phyloP scores from a whole-genome alignment of 2,329 filamentous ascomycete species.

The Xylariaceae sp. region DNA sequence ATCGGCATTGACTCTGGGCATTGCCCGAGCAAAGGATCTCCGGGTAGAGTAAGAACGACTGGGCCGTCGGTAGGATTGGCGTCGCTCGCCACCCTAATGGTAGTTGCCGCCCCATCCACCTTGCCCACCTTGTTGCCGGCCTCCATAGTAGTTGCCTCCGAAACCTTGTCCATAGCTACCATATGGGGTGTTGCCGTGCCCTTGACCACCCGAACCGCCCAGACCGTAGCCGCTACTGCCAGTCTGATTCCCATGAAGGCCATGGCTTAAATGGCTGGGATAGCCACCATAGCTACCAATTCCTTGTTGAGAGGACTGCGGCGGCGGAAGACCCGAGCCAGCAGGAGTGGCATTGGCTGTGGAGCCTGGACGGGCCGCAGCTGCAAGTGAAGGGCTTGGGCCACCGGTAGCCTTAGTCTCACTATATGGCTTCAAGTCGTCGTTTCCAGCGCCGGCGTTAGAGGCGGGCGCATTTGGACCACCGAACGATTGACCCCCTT shows the following conservation, averaged over 20 bases:
- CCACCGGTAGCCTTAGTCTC: slow-evolving; percentile 51
- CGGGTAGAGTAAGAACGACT: background rate
- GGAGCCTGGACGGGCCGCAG: slow-evolving; percentile 54
- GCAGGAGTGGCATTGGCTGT: slow-evolving; percentile 50
- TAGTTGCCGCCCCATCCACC: slow-evolving; percentile 60
- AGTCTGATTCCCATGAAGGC: slow-evolving; percentile 47
- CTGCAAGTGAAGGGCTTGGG: slow-evolving; percentile 52
- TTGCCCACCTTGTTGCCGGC: slow-evolving; percentile 40
- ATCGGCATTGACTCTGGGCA: background rate
- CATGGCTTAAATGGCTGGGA: slow-evolving; percentile 49
- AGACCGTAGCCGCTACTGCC: slow-evolving; percentile 48
- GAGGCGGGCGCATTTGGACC: slow-evolving; percentile 43
- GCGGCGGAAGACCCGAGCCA: slow-evolving; percentile 51
- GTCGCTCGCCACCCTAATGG: slow-evolving; percentile 27
- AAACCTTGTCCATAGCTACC: slow-evolving; percentile 47
- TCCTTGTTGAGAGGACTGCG: slow-evolving; percentile 48
- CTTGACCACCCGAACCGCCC: slow-evolving; percentile 45
- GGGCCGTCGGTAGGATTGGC: slow-evolving; percentile 13
- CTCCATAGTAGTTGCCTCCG: slow-evolving; percentile 43
- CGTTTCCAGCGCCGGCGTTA: slow-evolving; percentile 36
- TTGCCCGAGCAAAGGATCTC: background rate
- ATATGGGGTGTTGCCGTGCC: slow-evolving; percentile 52
- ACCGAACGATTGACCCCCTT: slow-evolving; percentile 50
- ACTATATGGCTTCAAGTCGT: slow-evolving; percentile 57
- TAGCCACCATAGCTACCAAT: slow-evolving; percentile 54